Percentiles rank a stretch among this genome's conserved stretches.
phyloP scores from a whole-genome alignment of 2,329 filamentous ascomycete genomes.

The Diplodia sapinea region DNA sequence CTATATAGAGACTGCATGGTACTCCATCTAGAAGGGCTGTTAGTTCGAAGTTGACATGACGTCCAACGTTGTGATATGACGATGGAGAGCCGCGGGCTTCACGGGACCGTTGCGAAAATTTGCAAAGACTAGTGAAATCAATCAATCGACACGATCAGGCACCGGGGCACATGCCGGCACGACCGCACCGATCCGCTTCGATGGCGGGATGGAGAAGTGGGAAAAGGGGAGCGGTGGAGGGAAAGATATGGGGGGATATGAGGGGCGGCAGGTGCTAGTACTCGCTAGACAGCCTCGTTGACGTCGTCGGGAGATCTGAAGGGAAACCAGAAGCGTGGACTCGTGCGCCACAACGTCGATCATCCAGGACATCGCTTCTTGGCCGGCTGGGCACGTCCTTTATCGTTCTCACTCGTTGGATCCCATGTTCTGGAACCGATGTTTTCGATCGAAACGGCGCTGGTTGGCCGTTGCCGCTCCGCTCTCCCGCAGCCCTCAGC shows the following conservation, averaged over 20 bases:
- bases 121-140: background rate
- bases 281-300: conserved; percentile 1
- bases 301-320: conserved; percentile 5
- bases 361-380: background rate
- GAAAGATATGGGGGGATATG: background rate
- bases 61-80: background rate
- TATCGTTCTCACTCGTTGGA: background rate
- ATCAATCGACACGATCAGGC: conserved; percentile 9
- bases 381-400: background rate
- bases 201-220: background rate
- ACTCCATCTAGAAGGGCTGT: background rate
- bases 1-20: too few relatives aligned
- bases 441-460: background rate
- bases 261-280: background rate
- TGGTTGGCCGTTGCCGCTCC: background rate
- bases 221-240: conserved; percentile 8
- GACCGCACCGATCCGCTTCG: background rate
- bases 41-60: too few relatives aligned
- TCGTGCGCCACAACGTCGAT: background rate
- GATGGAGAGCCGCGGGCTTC: conserved; percentile 10
- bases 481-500: background rate
- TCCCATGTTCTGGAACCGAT: background rate
- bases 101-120: background rate
- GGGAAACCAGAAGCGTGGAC: background rate
- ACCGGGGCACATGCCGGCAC: background rate